Evolutionary conservation across 306 rosid species (phyloP), one percentile per base, ranked within the genome.

Genomic region (Trifolium repens): DNA sequence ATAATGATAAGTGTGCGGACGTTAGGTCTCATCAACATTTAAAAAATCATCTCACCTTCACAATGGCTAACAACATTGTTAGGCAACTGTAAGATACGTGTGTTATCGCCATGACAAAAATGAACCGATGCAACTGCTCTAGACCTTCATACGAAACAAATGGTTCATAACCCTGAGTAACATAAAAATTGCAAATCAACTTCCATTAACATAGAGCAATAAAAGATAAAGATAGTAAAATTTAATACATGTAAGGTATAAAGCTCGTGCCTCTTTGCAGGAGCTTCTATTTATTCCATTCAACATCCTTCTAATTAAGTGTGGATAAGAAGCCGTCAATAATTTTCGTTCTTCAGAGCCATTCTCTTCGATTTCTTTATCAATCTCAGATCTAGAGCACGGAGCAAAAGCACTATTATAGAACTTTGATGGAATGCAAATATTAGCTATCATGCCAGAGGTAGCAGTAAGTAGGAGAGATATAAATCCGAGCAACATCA

Each of bases 401-500:
- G 99, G 98, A 72, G 91, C 82, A 83, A 94, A 94, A 71, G 87
- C 83, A 81, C 88, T 83, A 37, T 87, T 57, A 67, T 94, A 92
- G 84, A 89, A 90, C 86, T 84, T 94, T 2, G 96, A 92, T 8
- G 99, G 96, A 73, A 94, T 85, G 85, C 99, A 94, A 74, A 92
- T 90, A 71, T 83, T 88, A 68, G 97, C 91, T 77, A 94, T 92
- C 80, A 86, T 58, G 84, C 96, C 86, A 68, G 98, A 94, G 66
- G 99, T 90, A 22, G 99, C 96, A 32, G 99, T 92, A 83, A 94
- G 85, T 73, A 94, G 91, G 76, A 94, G 97, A 63, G 99, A 94
- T 82, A 94, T 94, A 80, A 94, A 94, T 67, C 99, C 99, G 35
- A 94, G 99, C 85, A 94, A 82, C 99, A 94, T 94, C 89, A 94